Base-by-base conservation (phyloP, 2,329 filamentous ascomycete genomes). In the Sphaerulina vaccinii region DNA sequence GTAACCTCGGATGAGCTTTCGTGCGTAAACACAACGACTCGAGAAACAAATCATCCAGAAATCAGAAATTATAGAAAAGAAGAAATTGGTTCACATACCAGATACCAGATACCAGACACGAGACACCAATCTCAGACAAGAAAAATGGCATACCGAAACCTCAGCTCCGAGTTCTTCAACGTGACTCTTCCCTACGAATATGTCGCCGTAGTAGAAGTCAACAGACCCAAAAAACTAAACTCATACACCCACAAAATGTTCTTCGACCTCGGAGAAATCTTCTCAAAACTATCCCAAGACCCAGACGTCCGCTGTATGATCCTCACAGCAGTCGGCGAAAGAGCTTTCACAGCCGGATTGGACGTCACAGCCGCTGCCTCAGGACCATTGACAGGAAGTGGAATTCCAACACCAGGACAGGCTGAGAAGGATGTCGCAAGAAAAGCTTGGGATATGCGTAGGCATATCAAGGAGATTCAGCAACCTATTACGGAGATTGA, bases 151-250 rank as follows among this genome's bases (percentile, higher is more conserved):
- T 43, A 47, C 6, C 51, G 46, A 48, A 48, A 56, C 44, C 47
- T 54, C 54, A 54, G 36, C 33, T 47, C 43, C 38, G 52, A 55
- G n/a, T 57, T 59, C 50, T 55, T 61, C 58, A 59, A 51, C 27
- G 77, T 95, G 61, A 83, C 80, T 10, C 83, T 83, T 33, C 88
- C 90, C 0, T 66, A 74, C 32, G 79, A 85, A 65, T 83, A 84
- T 73, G 85, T 96, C 39, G 88, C 85, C 16, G 88, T 95, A 68
- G 87, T 96, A 52, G 86, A 96, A 73, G 93, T 95, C 73, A 91
- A 95, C 74, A 82, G 90, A 1, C 83, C 90, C 1, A 72, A 82
- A 59, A 96, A 95, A 75, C 75, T 96, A 69, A 97, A 97, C 70
- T 83, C 45, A 56, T 96, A 95, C 70, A 80, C 83, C 59, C 9